phyloP scores from a whole-genome alignment of 2,329 filamentous ascomycete species.

The Byssoonygena ceratinophila region DNA sequence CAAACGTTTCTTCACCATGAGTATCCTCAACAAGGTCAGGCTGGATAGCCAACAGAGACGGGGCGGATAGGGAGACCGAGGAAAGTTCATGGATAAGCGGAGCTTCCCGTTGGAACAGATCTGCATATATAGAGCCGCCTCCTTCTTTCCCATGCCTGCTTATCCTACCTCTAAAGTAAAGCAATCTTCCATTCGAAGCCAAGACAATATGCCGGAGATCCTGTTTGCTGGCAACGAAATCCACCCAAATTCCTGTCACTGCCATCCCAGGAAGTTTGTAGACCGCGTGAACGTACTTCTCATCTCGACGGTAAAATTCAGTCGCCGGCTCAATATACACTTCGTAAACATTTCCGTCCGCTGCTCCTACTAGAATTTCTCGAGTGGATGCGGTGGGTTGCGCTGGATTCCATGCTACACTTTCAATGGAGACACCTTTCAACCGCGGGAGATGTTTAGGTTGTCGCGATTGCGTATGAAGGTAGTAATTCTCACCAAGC shows the following conservation, averaged over 20 bases:
- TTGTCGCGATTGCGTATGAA: conserved; percentile 86
- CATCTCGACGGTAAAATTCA: conserved; percentile 91
- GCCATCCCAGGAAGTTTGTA: conserved; percentile 74
- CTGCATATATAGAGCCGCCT: conserved; percentile 73
- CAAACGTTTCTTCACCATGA: conserved; percentile 37
- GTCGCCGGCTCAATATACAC: conserved; percentile 86
- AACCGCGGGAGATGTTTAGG: conserved; percentile 71
- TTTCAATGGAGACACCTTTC: conserved; percentile 78
- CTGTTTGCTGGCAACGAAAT: conserved; percentile 55
- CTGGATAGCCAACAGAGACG: conserved; percentile 62
- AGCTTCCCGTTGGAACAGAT: conserved; percentile 76
- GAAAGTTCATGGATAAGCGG: conserved; percentile 65
- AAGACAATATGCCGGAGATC: conserved; percentile 71
- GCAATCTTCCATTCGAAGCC: conserved; percentile 63
- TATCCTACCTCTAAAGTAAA: conserved; percentile 71
- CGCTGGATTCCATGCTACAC: conserved; percentile 88
- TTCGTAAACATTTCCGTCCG: conserved; percentile 94
- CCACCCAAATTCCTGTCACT: conserved; percentile 76
- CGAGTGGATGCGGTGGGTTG: conserved; percentile 85
- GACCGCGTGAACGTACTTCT: conserved; percentile 77
- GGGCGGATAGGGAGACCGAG: conserved; percentile 45
- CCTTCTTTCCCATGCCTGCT: conserved; percentile 65
- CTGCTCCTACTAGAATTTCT: conserved; percentile 81
- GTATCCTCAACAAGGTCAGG: conserved; percentile 58
- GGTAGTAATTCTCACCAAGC: conserved; percentile 91